Evolutionary conservation across 495 filamentous ascomycete genomes (phyloP), one percentile per base, ranked within the genome.

Genomic region (Evansstolkia leycettana): DNA sequence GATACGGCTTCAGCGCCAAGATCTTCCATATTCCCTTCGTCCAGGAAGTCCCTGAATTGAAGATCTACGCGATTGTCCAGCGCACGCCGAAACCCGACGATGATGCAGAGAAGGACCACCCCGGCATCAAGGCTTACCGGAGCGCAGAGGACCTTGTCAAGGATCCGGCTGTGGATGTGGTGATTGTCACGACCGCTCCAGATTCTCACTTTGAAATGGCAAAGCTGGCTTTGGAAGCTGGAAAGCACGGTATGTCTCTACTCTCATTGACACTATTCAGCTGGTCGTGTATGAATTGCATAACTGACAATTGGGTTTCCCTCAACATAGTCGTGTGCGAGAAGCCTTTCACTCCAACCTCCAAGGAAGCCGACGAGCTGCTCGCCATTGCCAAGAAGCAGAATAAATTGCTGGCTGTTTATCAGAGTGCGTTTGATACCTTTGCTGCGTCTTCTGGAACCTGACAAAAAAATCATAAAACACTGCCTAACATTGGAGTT

Each of bases 21-120:
- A 60, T 80, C 58, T 92, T 92, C 64, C 86, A 93, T 60, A 89
- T 94, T 55, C 86, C 86, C 38, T 82, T 90, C 58, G 78, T 94
- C 51, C 57, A 61, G 26, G 62, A 67, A 16, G 72, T 78, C 1
- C 64, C 80, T 16, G 60, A 71, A 23, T 65, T 90, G 42, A 74
- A 69, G 11, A 72, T 92, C 28, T 73, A 88, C 45, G 75, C 80
- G 36, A 73, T 94, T 43, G 75, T 90, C 25, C 86, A 94, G 60
- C 81, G 86, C 45, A 69, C 51, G n/a, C 73, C 73, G 52, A 85
- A 57, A 40, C 57, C 72, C 3, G 54, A 78, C 41, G 55, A 84
- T 62, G 58, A 76, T 61, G 73, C 75, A 5, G 62, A 66, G 36
- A 72, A 71, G 40, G 84, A 89, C 55, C 68, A 81, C 53, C 76